Base-by-base conservation (phyloP, 768 basidiomycete genomes). In the Saitozyma podzolica region DNA sequence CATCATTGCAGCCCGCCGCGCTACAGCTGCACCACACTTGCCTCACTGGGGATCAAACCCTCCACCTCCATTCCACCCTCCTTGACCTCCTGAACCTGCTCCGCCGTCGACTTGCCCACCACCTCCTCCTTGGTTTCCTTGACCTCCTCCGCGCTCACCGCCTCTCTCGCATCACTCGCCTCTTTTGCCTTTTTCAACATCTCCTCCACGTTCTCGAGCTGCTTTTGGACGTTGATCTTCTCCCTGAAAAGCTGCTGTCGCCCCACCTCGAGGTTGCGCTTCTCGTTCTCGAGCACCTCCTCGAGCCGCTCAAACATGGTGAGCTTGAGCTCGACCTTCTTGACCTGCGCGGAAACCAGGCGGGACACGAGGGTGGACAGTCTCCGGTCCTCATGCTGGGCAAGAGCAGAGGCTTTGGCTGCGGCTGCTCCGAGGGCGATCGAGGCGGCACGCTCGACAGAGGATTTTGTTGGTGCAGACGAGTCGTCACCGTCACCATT, bases 281-380 rank as follows among this genome's bases (percentile, higher is more conserved):
- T 85, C 80, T 99, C 96, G 56, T 91, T 88, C 77, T 98, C 96
- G 56, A 99, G 82, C 9, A 92, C 82, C 53, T 90, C 89, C 77
- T 99, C 96, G 61, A 99, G 94, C 78, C 91, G 88, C 77, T 97
- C 96, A 73, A 98, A 97, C 78, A 94, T 91, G 1, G 85, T 81
- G 87, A 93, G 90, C 84, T 99, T 98, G 58, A 95, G 83, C 74
- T 97, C 94, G 43, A 98, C 86, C 80, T 98, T 98, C 40, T 75
- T 78, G 37, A 81, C 53, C 84, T 91, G 70, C 85, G 83, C 62
- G 84, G 91, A 89, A 80, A 99, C 90, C 62, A 99, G 84, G 43
- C 87, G 72, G 0, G 80, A 85, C 3, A 91, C 86, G 52, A 98
- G 86, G 61, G 85, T 82, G 42, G 88, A 86, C 59, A 99, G 90